Evolutionary conservation across 192 early-diverging fungal genomes (phyloP).

Genomic region (Backusella australiensis): DNA sequence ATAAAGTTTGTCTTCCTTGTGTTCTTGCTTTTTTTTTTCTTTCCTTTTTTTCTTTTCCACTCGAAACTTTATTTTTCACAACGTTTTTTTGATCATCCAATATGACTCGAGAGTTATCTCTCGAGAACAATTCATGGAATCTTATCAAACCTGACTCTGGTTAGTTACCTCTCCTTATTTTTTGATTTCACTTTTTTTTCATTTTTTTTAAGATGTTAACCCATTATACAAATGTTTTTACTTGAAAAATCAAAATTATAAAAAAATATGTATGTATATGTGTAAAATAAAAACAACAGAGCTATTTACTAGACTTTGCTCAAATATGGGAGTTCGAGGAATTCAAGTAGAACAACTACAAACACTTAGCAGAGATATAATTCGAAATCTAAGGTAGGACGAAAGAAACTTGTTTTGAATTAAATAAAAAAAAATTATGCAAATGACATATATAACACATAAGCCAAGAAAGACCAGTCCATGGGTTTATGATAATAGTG

Average conservation of each 20-base stretch:
- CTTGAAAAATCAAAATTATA: neutral
- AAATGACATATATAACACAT: conserved; percentile 14
- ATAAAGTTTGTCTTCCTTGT: neutral
- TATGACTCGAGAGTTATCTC: conserved; percentile 15
- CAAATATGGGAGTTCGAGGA: conserved; percentile 57
- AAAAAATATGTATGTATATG: neutral
- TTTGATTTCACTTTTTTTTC: neutral
- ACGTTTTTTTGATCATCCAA: neutral
- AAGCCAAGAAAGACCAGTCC: conserved; percentile 38
- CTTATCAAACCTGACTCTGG: conserved; percentile 66
- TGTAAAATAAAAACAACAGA: conserved; percentile 18
- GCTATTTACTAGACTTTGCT: conserved; percentile 65
- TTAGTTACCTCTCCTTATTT: neutral
- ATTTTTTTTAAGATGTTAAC: neutral
- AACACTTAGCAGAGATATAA: conserved; percentile 23
- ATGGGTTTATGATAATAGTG: conserved; percentile 63
- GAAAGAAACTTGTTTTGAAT: neutral
- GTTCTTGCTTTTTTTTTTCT: neutral
- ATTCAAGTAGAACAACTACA: conserved; percentile 57
- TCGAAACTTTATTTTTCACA: neutral
- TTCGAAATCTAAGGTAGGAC: conserved; percentile 4
- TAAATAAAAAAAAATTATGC: neutral
- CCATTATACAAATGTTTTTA: neutral
- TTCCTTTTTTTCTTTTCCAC: conserved; percentile 1
- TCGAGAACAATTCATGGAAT: conserved; percentile 42